phyloP scores from a whole-genome alignment of 225 moss, liverwort and hornwort species.

The Sphagnum contortum region DNA sequence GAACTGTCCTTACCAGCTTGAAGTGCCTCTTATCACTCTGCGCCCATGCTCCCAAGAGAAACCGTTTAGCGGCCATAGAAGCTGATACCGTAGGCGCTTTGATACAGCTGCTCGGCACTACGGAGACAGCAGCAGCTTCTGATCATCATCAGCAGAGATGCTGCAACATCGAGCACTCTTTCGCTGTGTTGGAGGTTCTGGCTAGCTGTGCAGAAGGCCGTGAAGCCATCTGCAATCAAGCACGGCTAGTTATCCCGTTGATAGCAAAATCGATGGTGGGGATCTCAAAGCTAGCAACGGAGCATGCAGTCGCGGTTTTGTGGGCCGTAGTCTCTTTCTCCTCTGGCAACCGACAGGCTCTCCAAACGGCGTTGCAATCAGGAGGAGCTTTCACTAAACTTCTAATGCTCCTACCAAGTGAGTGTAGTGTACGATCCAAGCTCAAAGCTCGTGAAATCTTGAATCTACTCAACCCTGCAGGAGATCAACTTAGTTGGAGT shows the following conservation, averaged over 20 bases:
- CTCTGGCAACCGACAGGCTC: constrained; percentile 38
- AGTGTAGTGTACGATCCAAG: constrained; percentile 51
- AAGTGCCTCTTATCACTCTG: constrained; percentile 51
- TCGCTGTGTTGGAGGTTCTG: constrained; percentile 52
- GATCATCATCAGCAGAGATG: no score
- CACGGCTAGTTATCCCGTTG: constrained; percentile 53
- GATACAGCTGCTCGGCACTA: constrained; percentile 40
- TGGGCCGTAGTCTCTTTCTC: constrained; percentile 41
- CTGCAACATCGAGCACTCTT: constrained; percentile 30
- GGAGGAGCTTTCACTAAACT: constrained; percentile 55
- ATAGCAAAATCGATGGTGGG: constrained; percentile 50
- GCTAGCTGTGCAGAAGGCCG: constrained; percentile 75
- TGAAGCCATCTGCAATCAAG: constrained; percentile 49
- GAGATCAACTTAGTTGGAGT: no score
- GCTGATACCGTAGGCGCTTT: constrained; percentile 46
- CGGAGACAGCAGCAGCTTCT: constrained; percentile 11
- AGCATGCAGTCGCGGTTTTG: constrained; percentile 56
- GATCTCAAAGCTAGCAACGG: constrained; percentile 35
- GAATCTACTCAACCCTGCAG: constrained; percentile 35
- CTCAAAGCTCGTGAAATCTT: constrained; percentile 44
- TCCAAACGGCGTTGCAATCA: constrained; percentile 45
- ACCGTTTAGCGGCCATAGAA: constrained; percentile 47
- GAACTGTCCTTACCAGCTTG: constrained; percentile 40
- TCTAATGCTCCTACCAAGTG: constrained; percentile 58
- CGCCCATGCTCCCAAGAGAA: constrained; percentile 16